Evolutionary conservation across 768 basidiomycete species (phyloP).

Genomic region (Mrakia frigida): DNA sequence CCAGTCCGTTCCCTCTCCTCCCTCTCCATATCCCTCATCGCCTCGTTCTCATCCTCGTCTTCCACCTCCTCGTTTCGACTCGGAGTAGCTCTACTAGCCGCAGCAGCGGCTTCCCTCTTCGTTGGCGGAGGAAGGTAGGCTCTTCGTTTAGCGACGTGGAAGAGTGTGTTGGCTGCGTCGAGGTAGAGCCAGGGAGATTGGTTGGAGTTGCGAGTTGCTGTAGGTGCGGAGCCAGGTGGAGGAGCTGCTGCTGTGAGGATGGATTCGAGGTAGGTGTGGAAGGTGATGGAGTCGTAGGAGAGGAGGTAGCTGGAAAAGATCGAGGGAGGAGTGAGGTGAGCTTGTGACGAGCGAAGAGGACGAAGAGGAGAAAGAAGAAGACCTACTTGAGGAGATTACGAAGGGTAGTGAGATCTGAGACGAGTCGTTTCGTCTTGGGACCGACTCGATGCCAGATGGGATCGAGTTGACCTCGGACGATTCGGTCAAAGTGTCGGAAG

Average conservation of each 20-base stretch:
- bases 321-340: neutral
- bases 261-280: slow-evolving; percentile 85
- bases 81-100: slow-evolving; percentile 36
- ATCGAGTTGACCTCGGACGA: slow-evolving; percentile 83
- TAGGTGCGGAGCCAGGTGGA: slow-evolving; percentile 54
- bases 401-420: slow-evolving; percentile 77
- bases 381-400: slow-evolving; percentile 72
- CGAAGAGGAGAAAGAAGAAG: neutral
- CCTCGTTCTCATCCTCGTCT: slow-evolving; percentile 57
- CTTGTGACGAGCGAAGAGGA: slow-evolving; percentile 1
- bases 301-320: slow-evolving; percentile 63
- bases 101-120: slow-evolving; percentile 36
- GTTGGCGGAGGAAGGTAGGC: slow-evolving; percentile 58
- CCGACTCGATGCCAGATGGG: slow-evolving; percentile 97
- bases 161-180: slow-evolving; percentile 81
- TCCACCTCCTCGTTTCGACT: slow-evolving; percentile 36
- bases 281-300: slow-evolving; percentile 82
- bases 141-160: slow-evolving; percentile 70
- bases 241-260: slow-evolving; percentile 62
- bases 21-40: slow-evolving; percentile 37
- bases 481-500: slow-evolving; percentile 82
- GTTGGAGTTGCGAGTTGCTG: slow-evolving; percentile 47
- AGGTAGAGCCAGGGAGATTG: slow-evolving; percentile 62
- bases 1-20: slow-evolving; percentile 23
- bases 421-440: slow-evolving; percentile 82